Base-by-base conservation (phyloP, 2,329 filamentous ascomycete genomes). In the Trichophyton benhamiae region DNA sequence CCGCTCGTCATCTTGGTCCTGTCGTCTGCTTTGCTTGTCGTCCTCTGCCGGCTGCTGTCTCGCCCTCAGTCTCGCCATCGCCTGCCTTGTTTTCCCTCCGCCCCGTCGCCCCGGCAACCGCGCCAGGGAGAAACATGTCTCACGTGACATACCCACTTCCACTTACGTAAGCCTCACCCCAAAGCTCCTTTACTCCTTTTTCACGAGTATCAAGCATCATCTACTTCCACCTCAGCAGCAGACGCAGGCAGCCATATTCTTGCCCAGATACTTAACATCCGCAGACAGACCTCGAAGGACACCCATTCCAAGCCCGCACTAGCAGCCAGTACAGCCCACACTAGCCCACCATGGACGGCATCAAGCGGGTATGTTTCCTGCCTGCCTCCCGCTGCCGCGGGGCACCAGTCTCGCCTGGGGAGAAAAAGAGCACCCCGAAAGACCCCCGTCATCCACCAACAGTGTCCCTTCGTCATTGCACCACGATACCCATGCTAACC, bases 331-430 rank as follows among this genome's bases (percentile, higher is more conserved):
- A 38, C 9, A 38, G 8, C 63, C 65, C 62, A 62, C 25, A 55
- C 27, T 15, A 36, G 64, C 69, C 27, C 75, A 82, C 72, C 72
- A 92, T 92, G 89, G 89, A 94, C 78, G 87, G 87, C 78, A 91
- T 94, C 77, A 91, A 89, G 86, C 87, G 91, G 83, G 88, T 91
- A 77, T 81, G 87, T 82, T 67, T 11, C 13, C 33, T 13, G 27
- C 27, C 27, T 69, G 60, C 60, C 27, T 15, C 15, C 27, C 7
- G n/a, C 36, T 20, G 42, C 13, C 36, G 58, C 55, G 41, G 33
- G 55, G 55, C 55, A 58, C 33, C 33, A 11, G 33, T 9, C 33
- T 38, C 9, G 41, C 33, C 33, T 42, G 55, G 55, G 41, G 55
- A n/a, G 38, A 44, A n/a, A 44, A n/a, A 13, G 42, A 42, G n/a